These are phyloP conservation scores for Didymosphaeria variabile DNA, from an alignment of 2,329 filamentous ascomycete genomes.

Conservation along the genomic window DNA sequence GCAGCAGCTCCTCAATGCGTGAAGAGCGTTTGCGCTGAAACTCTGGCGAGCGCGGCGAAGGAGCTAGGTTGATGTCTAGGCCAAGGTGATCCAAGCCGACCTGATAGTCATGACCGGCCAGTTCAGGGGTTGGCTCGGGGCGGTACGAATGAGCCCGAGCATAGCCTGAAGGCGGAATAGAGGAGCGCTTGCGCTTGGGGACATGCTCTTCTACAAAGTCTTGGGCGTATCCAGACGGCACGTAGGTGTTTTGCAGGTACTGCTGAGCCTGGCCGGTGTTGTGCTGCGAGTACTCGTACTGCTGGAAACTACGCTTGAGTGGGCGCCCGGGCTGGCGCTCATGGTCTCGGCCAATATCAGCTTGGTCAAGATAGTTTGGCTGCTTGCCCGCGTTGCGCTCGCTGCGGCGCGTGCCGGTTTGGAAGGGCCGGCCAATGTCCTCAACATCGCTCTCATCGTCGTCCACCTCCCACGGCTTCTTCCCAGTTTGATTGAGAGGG, in stretches of 20 bases:
- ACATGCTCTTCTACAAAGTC: not conserved
- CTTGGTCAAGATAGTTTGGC: constrained; percentile 8
- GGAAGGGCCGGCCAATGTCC: not conserved
- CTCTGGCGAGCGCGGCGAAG: not conserved
- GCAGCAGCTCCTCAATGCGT: not conserved
- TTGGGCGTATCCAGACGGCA: not conserved
- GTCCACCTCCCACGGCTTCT: not conserved
- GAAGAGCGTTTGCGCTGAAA: constrained; percentile 5
- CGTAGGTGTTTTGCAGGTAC: not conserved
- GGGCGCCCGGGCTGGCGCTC: not conserved
- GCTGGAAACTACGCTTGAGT: constrained; percentile 1
- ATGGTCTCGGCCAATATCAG: not conserved
- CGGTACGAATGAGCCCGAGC: not conserved
- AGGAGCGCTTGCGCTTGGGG: not conserved
- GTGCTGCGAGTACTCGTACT: not conserved
- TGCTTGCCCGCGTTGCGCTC: constrained; percentile 3
- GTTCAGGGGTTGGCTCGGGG: not conserved
- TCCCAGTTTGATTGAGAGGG: not conserved
- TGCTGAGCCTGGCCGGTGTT: not conserved
- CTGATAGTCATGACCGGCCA: not conserved
- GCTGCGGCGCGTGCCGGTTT: constrained; percentile 6
- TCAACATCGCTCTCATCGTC: constrained; percentile 10
- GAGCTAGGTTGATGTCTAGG: not conserved
- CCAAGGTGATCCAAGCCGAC: not conserved
- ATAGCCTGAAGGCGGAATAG: not conserved